These are phyloP conservation scores for Cryptococcus deneoformans DNA, from an alignment of 1,284 basidiomycete species.

Conservation along the genomic window DNA sequence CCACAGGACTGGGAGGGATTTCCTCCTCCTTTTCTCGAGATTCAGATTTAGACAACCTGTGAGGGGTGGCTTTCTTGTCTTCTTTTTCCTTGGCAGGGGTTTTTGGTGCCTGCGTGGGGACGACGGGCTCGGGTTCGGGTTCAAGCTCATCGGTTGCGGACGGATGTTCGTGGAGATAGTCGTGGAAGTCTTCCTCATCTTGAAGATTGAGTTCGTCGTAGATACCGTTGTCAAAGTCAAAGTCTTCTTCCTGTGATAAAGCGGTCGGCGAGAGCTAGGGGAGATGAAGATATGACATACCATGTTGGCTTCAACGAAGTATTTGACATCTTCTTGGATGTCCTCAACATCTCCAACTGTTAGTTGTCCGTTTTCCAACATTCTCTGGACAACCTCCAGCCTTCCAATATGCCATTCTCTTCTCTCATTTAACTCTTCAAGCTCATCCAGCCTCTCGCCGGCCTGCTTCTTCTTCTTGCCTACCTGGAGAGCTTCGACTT, in stretches of 20 bases:
- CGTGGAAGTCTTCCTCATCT: conserved; percentile 82
- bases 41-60: neutral
- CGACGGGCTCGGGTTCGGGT: neutral
- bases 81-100: conserved; percentile 42
- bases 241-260: conserved; percentile 79
- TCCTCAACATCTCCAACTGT: conserved; percentile 73
- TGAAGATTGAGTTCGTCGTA: conserved; percentile 98
- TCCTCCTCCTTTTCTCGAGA: conserved; percentile 8
- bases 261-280: neutral
- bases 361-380: conserved; percentile 92
- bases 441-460: conserved; percentile 67
- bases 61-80: conserved; percentile 30
- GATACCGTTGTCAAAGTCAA: conserved; percentile 95
- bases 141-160: conserved; percentile 52
- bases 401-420: conserved; percentile 93
- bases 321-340: conserved; percentile 92
- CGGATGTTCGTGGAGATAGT: conserved; percentile 62
- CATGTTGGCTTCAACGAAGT: conserved; percentile 95
- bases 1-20: conserved; percentile 35
- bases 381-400: conserved; percentile 87
- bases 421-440: conserved; percentile 89
- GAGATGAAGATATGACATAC: conserved; percentile 56
- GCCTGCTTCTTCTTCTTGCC: conserved; percentile 69
- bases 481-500: conserved; percentile 71
- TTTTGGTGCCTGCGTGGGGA: conserved; percentile 16